A percentile compares a stretch with the other conserved stretches of the same genome.
Conservation (phyloP, 768 basidiomycete genomes). For the Mycena epipterygia region DNA sequence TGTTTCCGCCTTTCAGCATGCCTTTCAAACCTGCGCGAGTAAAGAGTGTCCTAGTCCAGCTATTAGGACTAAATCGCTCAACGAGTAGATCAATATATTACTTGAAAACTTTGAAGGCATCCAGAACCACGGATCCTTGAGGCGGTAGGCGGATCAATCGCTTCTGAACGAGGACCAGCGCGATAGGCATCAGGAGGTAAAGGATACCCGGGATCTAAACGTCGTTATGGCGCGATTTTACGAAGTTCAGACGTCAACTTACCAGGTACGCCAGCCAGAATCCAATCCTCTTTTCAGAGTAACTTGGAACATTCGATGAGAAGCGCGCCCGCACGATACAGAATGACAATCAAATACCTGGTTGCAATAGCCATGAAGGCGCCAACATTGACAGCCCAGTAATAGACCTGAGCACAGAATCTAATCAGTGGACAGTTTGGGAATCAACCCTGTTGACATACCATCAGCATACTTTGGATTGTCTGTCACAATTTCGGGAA, state of each 20-base stretch:
- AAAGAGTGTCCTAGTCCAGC: conserved; percentile 25
- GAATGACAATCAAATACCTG: neutral
- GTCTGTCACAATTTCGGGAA: conserved; percentile 26
- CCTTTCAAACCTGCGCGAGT: conserved; percentile 31
- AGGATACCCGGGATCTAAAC: conserved; percentile 34
- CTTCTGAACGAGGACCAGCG: conserved; percentile 44
- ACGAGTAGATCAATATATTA: neutral
- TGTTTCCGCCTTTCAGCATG: conserved; percentile 43
- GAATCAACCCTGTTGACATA: neutral
- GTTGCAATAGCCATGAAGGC: conserved; percentile 44
- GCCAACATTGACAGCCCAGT: conserved; percentile 51
- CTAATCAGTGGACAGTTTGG: neutral
- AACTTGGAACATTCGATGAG: conserved; percentile 17
- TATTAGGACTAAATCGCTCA: neutral
- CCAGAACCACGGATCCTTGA: conserved; percentile 50
- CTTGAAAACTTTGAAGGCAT: conserved; percentile 41
- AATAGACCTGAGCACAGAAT: conserved; percentile 43
- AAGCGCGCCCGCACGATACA: neutral
- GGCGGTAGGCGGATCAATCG: conserved; percentile 48
- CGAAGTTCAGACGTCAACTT: conserved; percentile 6
- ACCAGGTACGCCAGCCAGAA: conserved; percentile 46
- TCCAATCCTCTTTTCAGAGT: conserved; percentile 40
- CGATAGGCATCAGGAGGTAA: conserved; percentile 49
- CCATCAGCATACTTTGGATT: conserved; percentile 35
- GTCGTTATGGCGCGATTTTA: neutral